Conservation (phyloP, 306 rosid genomes). For the Erythrophleum fordii region DNA sequence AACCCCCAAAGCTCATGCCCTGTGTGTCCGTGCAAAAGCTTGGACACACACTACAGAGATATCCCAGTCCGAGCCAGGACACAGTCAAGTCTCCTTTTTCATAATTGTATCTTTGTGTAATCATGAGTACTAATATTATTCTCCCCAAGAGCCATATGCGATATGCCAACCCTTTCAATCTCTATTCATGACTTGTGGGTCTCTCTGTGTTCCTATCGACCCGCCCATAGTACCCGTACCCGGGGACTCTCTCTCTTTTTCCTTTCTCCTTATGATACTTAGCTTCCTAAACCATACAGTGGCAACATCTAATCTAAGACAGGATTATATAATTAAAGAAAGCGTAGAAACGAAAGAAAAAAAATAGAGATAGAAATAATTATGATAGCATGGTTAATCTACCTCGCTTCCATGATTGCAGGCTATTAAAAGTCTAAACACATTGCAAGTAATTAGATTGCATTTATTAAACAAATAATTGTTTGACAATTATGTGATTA, state of each 20-base stretch:
- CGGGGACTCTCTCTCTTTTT: neutral
- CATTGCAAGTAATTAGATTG: slow-evolving; percentile 28
- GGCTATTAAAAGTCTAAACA: neutral
- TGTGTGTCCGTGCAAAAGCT: neutral
- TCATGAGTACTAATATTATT: slow-evolving; percentile 27
- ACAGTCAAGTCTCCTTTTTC: neutral
- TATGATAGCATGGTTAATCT: neutral
- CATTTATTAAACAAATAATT: slow-evolving; percentile 38
- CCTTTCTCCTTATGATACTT: neutral
- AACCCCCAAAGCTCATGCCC: neutral
- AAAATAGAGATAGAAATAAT: neutral
- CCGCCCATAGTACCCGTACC: too few relatives aligned
- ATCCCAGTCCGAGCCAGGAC: neutral
- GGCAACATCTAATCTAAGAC: neutral
- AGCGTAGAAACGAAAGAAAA: neutral
- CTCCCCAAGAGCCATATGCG: neutral
- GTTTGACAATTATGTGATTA: slow-evolving; percentile 36
- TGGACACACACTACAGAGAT: neutral
- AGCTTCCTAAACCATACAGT: neutral
- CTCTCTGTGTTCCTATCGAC: neutral
- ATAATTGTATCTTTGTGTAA: neutral
- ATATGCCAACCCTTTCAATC: neutral
- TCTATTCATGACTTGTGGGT: neutral
- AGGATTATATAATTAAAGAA: neutral
- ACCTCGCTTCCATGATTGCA: slow-evolving; percentile 16